Conservation (phyloP, 306 rosid genomes). For the Lathyrus sativus region DNA sequence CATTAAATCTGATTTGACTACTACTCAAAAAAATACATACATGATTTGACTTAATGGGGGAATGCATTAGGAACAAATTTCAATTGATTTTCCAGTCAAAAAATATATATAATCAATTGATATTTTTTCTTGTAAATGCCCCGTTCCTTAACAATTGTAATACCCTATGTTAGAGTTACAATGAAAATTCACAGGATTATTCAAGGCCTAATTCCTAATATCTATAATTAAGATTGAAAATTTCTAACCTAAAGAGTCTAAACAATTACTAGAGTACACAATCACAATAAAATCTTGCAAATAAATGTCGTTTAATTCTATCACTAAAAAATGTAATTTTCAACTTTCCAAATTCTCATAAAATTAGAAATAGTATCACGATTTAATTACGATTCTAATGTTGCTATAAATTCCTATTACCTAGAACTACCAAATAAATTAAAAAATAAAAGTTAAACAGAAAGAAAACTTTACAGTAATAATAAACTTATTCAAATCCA, state of each 20-base stretch:
- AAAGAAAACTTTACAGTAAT: not conserved
- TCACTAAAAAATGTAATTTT: not conserved
- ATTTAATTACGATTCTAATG: not conserved
- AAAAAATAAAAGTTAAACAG: not conserved
- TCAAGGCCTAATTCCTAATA: no score
- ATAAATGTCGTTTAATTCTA: not conserved
- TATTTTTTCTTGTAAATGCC: no score
- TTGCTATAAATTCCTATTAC: not conserved
- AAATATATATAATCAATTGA: no score
- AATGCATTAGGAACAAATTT: no score
- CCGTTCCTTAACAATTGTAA: no score
- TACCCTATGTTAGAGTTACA: no score
- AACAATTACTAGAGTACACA: not conserved
- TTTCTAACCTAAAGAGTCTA: not conserved
- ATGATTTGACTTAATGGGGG: no score
- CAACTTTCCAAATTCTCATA: not conserved
- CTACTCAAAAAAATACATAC: no score
- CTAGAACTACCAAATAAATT: slow-evolving; percentile 1
- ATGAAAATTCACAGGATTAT: no score
- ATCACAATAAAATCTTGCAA: not conserved
- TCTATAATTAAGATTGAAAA: no score
- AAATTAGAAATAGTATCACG: not conserved
- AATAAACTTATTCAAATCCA: not conserved
- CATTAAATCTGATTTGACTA: no score
- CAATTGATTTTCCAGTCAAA: no score